Evolutionary conservation across 2,329 filamentous ascomycete genomes (phyloP), one percentile per base, ranked within the genome.

Genomic region (Biscogniauxia sp.): DNA sequence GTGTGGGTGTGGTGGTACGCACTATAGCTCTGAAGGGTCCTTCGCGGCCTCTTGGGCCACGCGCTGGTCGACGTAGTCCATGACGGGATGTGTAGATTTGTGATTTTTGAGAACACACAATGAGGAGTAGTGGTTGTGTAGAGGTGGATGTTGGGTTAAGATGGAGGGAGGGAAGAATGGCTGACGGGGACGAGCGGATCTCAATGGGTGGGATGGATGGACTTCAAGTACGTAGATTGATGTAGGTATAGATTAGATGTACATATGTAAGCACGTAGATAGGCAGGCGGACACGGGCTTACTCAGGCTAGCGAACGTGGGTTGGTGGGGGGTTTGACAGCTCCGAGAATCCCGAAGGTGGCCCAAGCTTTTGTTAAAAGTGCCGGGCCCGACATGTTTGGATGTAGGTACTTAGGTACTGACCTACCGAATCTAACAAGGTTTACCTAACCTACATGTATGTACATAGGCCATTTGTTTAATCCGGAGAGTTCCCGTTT

Each of bases 31-130:
- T 20, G 70, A 68, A n/a, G 75, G 69, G 64, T 76, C 79, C 67
- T 79, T 77, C 57, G 74, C 77, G 64, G 81, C 83, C 72, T 84
- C 80, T 63, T 85, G 79, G 67, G 78, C 79, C 69, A 85, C 78
- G 64, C 82, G 81, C 63, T 83, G 79, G 70, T 84, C 78, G 68
- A 85, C 80, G 77, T 86, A 84, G 60, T 86, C 83, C 84, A 86
- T 86, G 8, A 50, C 32, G 58, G 20, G 32, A 37, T 37, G 32
- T 4, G n/a, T n/a, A n/a, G n/a, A n/a, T n/a, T n/a, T n/a, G n/a
- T n/a, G n/a, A n/a, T n/a, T n/a, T n/a, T n/a, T n/a, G n/a, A n/a
- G n/a, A n/a, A n/a, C n/a, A n/a, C n/a, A n/a, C n/a, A n/a, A n/a
- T n/a, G n/a, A n/a, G n/a, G n/a, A n/a, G n/a, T n/a, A n/a, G n/a